Conservation (phyloP, 345 rosid genomes). For the Brassica cretica region DNA sequence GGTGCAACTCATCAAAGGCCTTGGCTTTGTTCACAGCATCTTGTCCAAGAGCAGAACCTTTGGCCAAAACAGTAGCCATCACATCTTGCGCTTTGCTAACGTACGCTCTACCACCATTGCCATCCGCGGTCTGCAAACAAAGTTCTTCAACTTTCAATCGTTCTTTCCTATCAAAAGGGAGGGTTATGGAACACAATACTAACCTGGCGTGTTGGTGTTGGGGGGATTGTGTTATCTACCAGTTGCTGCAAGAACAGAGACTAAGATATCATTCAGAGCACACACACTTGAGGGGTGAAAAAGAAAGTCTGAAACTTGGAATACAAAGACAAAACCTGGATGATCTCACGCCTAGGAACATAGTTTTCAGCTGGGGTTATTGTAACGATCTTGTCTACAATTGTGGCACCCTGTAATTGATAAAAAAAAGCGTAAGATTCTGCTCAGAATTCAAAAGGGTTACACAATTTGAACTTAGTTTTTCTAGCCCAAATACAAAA, state of each 20-base stretch:
- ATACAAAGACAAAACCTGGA: constrained; percentile 45
- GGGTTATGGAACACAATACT: not conserved
- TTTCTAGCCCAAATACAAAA: not conserved
- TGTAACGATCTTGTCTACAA: constrained; percentile 76
- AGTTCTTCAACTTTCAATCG: not conserved
- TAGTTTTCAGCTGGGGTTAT: constrained; percentile 70
- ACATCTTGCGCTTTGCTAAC: constrained; percentile 87
- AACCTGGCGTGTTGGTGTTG: constrained; percentile 49
- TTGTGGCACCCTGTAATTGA: constrained; percentile 77
- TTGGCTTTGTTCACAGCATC: constrained; percentile 94
- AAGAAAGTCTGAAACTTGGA: constrained; percentile 1
- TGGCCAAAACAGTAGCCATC: constrained; percentile 72
- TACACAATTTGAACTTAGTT: not conserved
- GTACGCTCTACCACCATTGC: constrained; percentile 68
- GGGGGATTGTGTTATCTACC: constrained; percentile 45
- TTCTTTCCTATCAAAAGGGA: not conserved
- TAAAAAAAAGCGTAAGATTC: not conserved
- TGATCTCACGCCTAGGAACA: constrained; percentile 45
- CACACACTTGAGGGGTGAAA: not conserved
- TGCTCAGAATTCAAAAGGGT: not conserved
- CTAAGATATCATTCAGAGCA: constrained; percentile 13
- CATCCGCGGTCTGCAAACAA: constrained; percentile 51
- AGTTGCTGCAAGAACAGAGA: constrained; percentile 56
- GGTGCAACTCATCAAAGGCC: constrained; percentile 91
- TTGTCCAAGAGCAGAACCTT: constrained; percentile 85